Base-by-base conservation (phyloP, 768 basidiomycete genomes). In the Calocybe gangraenosa region DNA sequence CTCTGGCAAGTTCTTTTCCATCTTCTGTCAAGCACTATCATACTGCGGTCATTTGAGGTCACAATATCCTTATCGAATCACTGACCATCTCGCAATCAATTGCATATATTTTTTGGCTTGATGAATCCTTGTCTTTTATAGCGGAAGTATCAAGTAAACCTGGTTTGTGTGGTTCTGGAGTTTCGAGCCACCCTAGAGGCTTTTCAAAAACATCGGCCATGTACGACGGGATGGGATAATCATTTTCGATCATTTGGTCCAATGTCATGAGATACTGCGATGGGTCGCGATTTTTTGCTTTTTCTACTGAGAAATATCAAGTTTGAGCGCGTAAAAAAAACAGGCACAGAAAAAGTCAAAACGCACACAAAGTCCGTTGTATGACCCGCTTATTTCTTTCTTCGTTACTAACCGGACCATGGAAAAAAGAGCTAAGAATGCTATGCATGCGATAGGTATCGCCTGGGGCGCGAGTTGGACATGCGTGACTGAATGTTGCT, bases 81-180 rank as follows among this genome's bases (percentile, higher is more conserved):
- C 79, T 42, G 48, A 91, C 94, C 95, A 97, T 97, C 63, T 97
- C 95, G 63, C 95, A 98, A 71, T 99, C 95, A 37, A 99, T 77
- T 0, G 91, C 90, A 44, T 88, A 83, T 19, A 95, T 76, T 47
- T 68, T 72, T 3, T 75, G 70, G 36, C 60, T 60, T n/a, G 55
- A 58, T 22, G 57, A 64, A 28, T 44, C 41, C 15, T 65, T 56
- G 34, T 40, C 59, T 41, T 44, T 57, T 18, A 58, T 59, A 2
- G 64, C 56, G 14, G 65, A 28, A 28, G 51, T 30, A 20, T 50
- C 53, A 17, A 67, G 37, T 25, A 68, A 41, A 2, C 65, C 52
- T 22, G 63, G 57, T 31, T 64, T 55, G 1, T 52, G 42, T 0
- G 69, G 62, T 46, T 79, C 64, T 2, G 91, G 86, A 0, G 87